A percentile compares a stretch with the other conserved stretches of the same genome.
Evolutionary conservation across 192 early-diverging fungal genomes (phyloP).

Genomic region (Chytriomyces confervae): DNA sequence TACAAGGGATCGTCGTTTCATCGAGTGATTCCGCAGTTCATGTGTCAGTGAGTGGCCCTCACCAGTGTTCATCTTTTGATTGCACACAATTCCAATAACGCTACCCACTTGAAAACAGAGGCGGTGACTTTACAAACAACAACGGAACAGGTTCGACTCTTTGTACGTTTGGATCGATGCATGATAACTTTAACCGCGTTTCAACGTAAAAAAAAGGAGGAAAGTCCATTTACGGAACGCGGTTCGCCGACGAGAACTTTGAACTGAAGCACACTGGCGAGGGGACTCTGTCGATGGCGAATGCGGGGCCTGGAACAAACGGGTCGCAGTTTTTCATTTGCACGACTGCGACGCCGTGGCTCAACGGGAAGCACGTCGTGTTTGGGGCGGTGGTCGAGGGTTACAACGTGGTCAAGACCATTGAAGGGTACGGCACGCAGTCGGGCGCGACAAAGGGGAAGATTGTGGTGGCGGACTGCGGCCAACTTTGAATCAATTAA

Average conservation of each 20-base stretch:
- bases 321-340: conserved; percentile 81
- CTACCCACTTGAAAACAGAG: conserved; percentile 35
- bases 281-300: conserved; percentile 40
- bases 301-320: conserved; percentile 54
- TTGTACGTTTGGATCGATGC: background rate
- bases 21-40: conserved; percentile 79
- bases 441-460: conserved; percentile 34
- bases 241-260: conserved; percentile 91
- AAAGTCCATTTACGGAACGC: conserved; percentile 75
- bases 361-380: conserved; percentile 58
- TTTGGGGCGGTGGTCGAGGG: conserved; percentile 58
- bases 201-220: conserved; percentile 47
- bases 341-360: conserved; percentile 82
- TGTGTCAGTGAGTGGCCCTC: conserved; percentile 52
- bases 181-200: no score
- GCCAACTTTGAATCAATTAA: background rate
- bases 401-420: conserved; percentile 65
- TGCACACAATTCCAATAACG: background rate
- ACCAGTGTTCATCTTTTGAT: background rate
- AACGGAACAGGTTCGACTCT: conserved; percentile 73
- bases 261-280: conserved; percentile 61
- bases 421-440: conserved; percentile 45
- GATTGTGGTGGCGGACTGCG: conserved; percentile 12
- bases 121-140: conserved; percentile 76
- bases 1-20: conserved; percentile 81